These are phyloP conservation scores for Coniochaeta sp. DNA, from an alignment of 2,329 filamentous ascomycete species.

Conservation along the genomic window DNA sequence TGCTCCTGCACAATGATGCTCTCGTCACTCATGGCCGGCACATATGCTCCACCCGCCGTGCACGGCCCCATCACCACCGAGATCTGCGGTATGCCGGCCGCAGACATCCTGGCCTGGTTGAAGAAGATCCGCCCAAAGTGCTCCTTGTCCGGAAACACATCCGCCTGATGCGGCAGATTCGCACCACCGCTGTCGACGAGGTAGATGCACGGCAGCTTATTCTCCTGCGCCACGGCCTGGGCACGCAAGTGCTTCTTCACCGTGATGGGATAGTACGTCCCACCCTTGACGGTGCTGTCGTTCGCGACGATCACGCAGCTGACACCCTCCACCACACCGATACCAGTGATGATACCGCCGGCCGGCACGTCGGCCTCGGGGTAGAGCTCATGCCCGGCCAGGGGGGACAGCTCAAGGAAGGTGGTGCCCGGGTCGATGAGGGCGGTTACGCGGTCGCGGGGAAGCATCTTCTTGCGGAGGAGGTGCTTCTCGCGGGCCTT, in stretches of 20 bases:
- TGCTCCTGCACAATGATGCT: conserved; percentile 93
- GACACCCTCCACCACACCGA: conserved; percentile 84
- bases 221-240: conserved; percentile 85
- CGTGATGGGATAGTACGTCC: conserved; percentile 94
- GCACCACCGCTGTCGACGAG: conserved; percentile 93
- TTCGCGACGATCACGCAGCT: conserved; percentile 92
- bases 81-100: conserved; percentile 82
- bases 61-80: conserved; percentile 96
- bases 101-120: conserved; percentile 93
- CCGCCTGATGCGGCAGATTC: conserved; percentile 88
- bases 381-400: conserved; percentile 83
- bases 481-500: conserved; percentile 86
- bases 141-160: conserved; percentile 90
- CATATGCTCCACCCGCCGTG: conserved; percentile 91
- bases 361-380: conserved; percentile 80
- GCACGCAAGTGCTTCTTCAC: conserved; percentile 96
- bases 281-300: conserved; percentile 94
- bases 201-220: conserved; percentile 82
- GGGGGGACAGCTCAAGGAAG: conserved; percentile 88
- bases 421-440: conserved; percentile 83
- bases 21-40: conserved; percentile 96
- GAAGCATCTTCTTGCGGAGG: conserved; percentile 86
- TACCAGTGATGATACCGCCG: conserved; percentile 85
- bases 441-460: conserved; percentile 78
- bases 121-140: conserved; percentile 98